phyloP scores from a whole-genome alignment of 2,329 filamentous ascomycete species.

The Exophiala alcalophila region DNA sequence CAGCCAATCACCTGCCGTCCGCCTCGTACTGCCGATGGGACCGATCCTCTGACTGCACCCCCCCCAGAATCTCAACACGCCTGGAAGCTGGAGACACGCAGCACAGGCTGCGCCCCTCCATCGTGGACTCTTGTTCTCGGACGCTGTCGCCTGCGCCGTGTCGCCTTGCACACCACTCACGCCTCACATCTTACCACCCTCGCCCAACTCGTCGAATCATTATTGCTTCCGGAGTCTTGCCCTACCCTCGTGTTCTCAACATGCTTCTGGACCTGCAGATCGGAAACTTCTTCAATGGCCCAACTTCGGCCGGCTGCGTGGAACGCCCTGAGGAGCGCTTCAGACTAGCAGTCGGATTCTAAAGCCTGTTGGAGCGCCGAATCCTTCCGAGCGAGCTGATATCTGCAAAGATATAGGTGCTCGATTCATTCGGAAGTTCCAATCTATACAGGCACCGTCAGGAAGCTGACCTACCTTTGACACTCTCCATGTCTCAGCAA shows the following conservation, averaged over 20 bases:
- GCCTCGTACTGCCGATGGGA: slow-evolving; percentile 1
- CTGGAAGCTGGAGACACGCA: slow-evolving; percentile 10
- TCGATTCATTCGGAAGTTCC: too few relatives aligned
- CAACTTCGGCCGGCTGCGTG: too few relatives aligned
- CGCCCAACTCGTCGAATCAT: too few relatives aligned
- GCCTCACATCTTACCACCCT: background rate
- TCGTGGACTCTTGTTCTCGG: background rate
- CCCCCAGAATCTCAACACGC: slow-evolving; percentile 4
- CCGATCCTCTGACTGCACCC: slow-evolving; percentile 3
- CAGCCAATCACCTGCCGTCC: slow-evolving; percentile 12
- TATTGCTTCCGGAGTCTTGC: too few relatives aligned
- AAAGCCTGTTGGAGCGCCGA: too few relatives aligned
- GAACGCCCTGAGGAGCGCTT: too few relatives aligned
- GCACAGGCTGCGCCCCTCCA: slow-evolving; percentile 4
- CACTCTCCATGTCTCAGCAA: slow-evolving; percentile 23
- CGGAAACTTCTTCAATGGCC: background rate
- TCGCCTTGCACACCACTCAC: too few relatives aligned
- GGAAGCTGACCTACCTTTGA: too few relatives aligned
- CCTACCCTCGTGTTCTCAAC: too few relatives aligned
- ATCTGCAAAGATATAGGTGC: slow-evolving; percentile 3
- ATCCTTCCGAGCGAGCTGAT: background rate
- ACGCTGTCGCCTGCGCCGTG: too few relatives aligned
- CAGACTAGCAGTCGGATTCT: too few relatives aligned
- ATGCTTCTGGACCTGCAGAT: slow-evolving; percentile 9
- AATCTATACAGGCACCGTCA: too few relatives aligned